phyloP scores from a whole-genome alignment of 495 filamentous ascomycete genomes.

The Tuber indicum region DNA sequence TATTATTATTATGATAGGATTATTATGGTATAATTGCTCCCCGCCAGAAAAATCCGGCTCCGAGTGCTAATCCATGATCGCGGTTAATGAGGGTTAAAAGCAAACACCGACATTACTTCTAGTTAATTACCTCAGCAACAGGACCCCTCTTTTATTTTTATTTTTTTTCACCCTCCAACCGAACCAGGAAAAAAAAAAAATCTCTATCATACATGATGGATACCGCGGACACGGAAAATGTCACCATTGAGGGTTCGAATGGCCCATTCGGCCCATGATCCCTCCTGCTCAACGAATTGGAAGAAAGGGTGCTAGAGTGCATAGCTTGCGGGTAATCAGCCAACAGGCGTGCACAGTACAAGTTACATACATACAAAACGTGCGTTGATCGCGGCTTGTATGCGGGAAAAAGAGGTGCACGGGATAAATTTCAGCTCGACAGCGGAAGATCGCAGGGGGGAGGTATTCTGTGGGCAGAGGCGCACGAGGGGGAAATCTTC shows the following conservation, averaged over 20 bases:
- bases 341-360: not conserved
- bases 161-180: not conserved
- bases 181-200: not conserved
- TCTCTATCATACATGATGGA: not conserved
- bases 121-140: not conserved
- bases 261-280: not conserved
- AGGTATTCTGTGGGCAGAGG: not conserved
- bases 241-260: not conserved
- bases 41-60: not conserved
- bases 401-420: not conserved
- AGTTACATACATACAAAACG: not conserved
- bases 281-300: not conserved
- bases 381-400: not conserved
- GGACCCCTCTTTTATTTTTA: not conserved
- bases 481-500: too few relatives aligned
- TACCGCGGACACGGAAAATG: not conserved
- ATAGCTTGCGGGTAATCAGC: not conserved
- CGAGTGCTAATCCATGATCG: not conserved
- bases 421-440: not conserved
- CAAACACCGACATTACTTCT: not conserved
- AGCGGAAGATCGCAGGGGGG: not conserved
- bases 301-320: not conserved
- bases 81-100: not conserved
- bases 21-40: not conserved
- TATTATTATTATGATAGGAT: too few relatives aligned